Evolutionary conservation across 1,139 yeast species (phyloP).

Genomic region (Scheffersomyces quercinus): DNA sequence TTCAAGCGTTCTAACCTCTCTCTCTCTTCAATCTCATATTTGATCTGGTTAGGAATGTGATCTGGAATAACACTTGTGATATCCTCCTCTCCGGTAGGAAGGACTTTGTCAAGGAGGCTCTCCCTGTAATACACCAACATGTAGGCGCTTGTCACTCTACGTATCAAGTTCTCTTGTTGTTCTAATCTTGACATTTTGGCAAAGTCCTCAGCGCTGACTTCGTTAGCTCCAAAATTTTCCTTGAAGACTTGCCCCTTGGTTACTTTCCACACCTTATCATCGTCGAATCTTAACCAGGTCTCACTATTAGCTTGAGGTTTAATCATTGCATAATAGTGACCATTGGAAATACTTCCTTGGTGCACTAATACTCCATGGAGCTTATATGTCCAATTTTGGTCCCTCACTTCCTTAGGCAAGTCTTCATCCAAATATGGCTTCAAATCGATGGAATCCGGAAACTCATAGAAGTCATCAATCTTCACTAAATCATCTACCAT

Average conservation of each 20-base stretch:
- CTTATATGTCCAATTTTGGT: constrained; percentile 73
- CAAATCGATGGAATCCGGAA: constrained; percentile 80
- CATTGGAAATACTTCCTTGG: constrained; percentile 92
- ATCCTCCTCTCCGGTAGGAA: constrained; percentile 53
- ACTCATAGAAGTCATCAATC: constrained; percentile 90
- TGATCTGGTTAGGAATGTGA: constrained; percentile 67
- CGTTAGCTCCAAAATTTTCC: constrained; percentile 87
- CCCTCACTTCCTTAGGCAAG: constrained; percentile 37
- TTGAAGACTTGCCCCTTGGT: constrained; percentile 84
- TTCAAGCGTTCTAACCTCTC: constrained; percentile 59
- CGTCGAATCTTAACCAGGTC: constrained; percentile 91
- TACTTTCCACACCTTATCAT: constrained; percentile 88
- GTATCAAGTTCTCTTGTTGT: constrained; percentile 61
- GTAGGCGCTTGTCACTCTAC: constrained; percentile 91
- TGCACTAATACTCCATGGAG: constrained; percentile 94
- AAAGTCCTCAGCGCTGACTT: constrained; percentile 47
- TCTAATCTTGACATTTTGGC: constrained; percentile 56
- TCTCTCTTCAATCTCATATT: constrained; percentile 58
- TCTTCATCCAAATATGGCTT: constrained; percentile 74
- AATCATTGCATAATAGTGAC: constrained; percentile 93
- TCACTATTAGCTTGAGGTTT: constrained; percentile 67
- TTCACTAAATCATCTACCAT: constrained; percentile 86
- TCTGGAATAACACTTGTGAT: constrained; percentile 55
- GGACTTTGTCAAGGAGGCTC: constrained; percentile 53
- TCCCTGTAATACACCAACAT: constrained; percentile 93